Percentiles rank a stretch among this genome's conserved stretches.
phyloP scores from a whole-genome alignment of 129 eudicot genomes.

The Chrysanthemum seticuspe region DNA sequence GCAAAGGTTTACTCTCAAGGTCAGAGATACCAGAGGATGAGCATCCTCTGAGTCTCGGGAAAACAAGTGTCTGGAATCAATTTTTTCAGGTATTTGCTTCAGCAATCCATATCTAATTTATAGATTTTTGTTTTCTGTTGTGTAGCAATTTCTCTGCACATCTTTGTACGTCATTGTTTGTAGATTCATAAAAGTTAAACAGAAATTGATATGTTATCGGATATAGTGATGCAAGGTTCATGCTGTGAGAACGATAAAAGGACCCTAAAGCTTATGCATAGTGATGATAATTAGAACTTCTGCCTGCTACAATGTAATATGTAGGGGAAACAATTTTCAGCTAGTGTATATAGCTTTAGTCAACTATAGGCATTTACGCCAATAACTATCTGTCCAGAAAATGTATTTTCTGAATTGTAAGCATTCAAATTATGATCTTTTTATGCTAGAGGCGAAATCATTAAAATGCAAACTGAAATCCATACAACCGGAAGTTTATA shows the following conservation, averaged over 20 bases:
- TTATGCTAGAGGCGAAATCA: not conserved
- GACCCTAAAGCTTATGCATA: constrained; percentile 8
- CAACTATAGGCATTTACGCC: not conserved
- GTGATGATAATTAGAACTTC: not conserved
- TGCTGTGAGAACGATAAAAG: constrained; percentile 7
- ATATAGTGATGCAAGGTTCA: constrained; percentile 2
- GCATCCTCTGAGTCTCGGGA: constrained; percentile 93
- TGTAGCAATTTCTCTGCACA: constrained; percentile 4
- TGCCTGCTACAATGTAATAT: too few relatives aligned
- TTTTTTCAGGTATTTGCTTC: constrained; percentile 79
- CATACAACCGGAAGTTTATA: not conserved
- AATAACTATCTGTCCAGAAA: not conserved
- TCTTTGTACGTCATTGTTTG: constrained; percentile 16
- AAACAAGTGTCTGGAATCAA: constrained; percentile 90
- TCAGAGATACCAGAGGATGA: constrained; percentile 76
- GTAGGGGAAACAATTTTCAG: not conserved
- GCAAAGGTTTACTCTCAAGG: constrained; percentile 82
- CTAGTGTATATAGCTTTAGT: not conserved
- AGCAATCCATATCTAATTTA: not conserved
- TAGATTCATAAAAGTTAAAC: not conserved
- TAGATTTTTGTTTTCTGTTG: not conserved
- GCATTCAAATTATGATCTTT: not conserved
- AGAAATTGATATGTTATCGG: not conserved
- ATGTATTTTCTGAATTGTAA: not conserved
- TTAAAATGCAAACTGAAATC: not conserved